phyloP scores from a whole-genome alignment of 176 grass and related monocot species.

The Sorghum bicolor region Sorghum_bicolor_NCBIv3 NC_012872.2:72287501-72288000 shows the following conservation, averaged over 20 bases:
- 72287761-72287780: background rate
- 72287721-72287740: background rate
- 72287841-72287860: background rate
- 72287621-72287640: background rate
- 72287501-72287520: background rate
- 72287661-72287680: background rate
- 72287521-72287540: slow-evolving; percentile 18
- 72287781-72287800: background rate
- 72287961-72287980: background rate
- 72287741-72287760: background rate
- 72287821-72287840: background rate
- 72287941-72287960: background rate
- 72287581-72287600: background rate
- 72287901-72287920: background rate
- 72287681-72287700: background rate
- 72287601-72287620: background rate
- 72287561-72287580: background rate
- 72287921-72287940: background rate
- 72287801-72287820: background rate
- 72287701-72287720: background rate
- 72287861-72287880: background rate
- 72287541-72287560: background rate
- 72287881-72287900: background rate
- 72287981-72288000: background rate
- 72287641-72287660: background rate